phyloP scores from a whole-genome alignment of 371 early-diverging fungal species.

The Actinomortierella wolfii region DNA sequence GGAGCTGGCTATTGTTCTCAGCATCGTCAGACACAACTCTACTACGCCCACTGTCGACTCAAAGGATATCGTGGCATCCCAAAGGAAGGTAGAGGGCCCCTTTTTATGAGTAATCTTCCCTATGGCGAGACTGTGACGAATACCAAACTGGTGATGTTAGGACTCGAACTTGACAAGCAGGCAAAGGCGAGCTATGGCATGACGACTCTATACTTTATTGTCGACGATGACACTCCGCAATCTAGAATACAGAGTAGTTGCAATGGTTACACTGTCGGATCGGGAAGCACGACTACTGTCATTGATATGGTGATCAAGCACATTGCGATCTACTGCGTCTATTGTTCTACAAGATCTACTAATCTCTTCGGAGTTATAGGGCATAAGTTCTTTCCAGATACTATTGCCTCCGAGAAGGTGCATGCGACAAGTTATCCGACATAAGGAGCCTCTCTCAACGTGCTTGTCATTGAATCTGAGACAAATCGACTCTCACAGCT shows the following conservation, averaged over 20 bases:
- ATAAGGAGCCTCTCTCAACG: too few relatives aligned
- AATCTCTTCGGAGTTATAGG: too few relatives aligned
- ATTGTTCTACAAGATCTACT: too few relatives aligned
- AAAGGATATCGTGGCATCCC: not conserved
- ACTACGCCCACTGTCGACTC: not conserved
- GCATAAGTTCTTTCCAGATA: too few relatives aligned
- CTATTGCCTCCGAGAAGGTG: too few relatives aligned
- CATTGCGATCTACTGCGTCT: too few relatives aligned
- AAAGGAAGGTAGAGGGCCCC: not conserved
- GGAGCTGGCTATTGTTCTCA: not conserved
- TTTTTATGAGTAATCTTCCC: constrained; percentile 5
- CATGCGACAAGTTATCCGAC: too few relatives aligned
- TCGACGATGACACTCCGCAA: constrained; percentile 3
- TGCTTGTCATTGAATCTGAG: too few relatives aligned
- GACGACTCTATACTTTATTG: not conserved
- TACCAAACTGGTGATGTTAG: constrained; percentile 7
- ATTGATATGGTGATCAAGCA: too few relatives aligned
- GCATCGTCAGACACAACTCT: not conserved
- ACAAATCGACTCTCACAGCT: too few relatives aligned
- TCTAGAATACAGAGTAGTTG: not conserved
- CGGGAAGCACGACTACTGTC: too few relatives aligned
- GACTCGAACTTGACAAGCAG: constrained; percentile 4
- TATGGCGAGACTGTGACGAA: not conserved
- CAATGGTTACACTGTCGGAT: constrained; percentile 1
- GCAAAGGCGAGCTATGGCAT: not conserved